Percentiles rank a stretch among this genome's conserved stretches.
Evolutionary conservation across 2,329 filamentous ascomycete species (phyloP).

Genomic region (Metarhizium guizhouense): DNA sequence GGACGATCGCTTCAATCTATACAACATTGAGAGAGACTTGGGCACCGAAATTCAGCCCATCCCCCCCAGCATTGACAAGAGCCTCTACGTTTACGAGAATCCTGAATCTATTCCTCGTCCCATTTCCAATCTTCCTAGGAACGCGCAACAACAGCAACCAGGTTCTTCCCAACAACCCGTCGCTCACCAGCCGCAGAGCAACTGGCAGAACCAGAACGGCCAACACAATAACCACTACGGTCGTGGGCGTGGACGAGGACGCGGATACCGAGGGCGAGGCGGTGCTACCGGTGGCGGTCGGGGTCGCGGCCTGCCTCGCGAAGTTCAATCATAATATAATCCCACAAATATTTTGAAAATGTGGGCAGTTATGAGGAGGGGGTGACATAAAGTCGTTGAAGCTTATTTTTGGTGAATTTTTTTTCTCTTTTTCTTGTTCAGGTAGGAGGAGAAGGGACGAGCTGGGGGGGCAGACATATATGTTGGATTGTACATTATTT

Average conservation of each 20-base stretch:
- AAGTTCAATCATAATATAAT: slow-evolving; percentile 24
- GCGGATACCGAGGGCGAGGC: slow-evolving; percentile 30
- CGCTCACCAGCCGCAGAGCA: slow-evolving; percentile 23
- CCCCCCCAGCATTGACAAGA: slow-evolving; percentile 89
- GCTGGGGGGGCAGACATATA: slow-evolving; percentile 13
- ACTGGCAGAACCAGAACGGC: slow-evolving; percentile 32
- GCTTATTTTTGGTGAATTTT: slow-evolving; percentile 1
- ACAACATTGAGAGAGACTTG: slow-evolving; percentile 95
- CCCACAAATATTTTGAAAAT: slow-evolving; percentile 13
- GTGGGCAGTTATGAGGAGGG: slow-evolving; percentile 15
- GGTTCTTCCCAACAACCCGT: slow-evolving; percentile 11
- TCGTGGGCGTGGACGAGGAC: slow-evolving; percentile 28
- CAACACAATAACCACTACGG: slow-evolving; percentile 27
- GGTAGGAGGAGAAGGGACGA: not conserved
- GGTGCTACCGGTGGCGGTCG: slow-evolving; percentile 23
- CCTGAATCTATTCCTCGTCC: slow-evolving; percentile 91
- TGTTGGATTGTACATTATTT: slow-evolving; percentile 36
- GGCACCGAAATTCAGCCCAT: slow-evolving; percentile 98
- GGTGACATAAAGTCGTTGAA: slow-evolving; percentile 9
- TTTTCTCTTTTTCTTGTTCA: slow-evolving; percentile 12
- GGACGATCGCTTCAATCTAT: slow-evolving; percentile 98
- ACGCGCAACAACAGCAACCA: slow-evolving; percentile 22
- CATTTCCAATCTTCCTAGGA: slow-evolving; percentile 39
- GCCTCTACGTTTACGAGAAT: slow-evolving; percentile 94
- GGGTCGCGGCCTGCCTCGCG: slow-evolving; percentile 27